Base-by-base conservation (phyloP, 1,139 yeast genomes). In the Magnusiomyces suaveolens region DNA sequence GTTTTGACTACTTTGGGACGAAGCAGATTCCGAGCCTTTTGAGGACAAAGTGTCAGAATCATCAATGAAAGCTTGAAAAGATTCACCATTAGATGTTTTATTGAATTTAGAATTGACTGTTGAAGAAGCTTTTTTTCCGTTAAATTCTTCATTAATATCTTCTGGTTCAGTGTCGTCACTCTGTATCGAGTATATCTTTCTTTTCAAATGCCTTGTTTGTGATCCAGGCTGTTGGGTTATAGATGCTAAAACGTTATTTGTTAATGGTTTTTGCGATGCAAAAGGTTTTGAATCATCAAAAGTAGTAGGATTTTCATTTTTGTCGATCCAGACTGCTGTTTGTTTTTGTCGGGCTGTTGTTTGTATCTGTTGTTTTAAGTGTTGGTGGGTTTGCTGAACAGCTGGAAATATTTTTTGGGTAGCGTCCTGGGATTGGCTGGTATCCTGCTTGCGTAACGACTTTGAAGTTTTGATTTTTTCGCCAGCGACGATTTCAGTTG, bases 161-260 rank as follows among this genome's bases (percentile, higher is more conserved):
- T 36, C 50, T 14, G 38, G 49, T 10, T 33, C 43, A 23, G 52
- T 51, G 26, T 55, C 55, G 39, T 55, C 57, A 43, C 47, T 49
- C 43, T 49, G 44, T 25, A 25, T 21, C n/a, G 25, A 18, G 16
- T n/a, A 41, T 41, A 20, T 41, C 44, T 41, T 41, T 21, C 44
- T n/a, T 21, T 41, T 41, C 16, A 41, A 41, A 41, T 41, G 44
- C 14, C 44, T 25, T 41, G 44, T 25, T 20, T 41, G 8, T 41
- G 44, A 4, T 20, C 10, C 18, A 44, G 1, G 50, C n/a, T n/a
- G n/a, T 51, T 21, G 44, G 16, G 2, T 39, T 16, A 12, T 47
- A 3, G 33, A 21, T 43, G 36, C 21, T 26, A 20, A 46, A 52
- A 12, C 12, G 6, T 29, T 29, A 29, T 29, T 29, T 29, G 33